phyloP scores from a whole-genome alignment of 306 rosid genomes.

The Prunus mume region DNA sequence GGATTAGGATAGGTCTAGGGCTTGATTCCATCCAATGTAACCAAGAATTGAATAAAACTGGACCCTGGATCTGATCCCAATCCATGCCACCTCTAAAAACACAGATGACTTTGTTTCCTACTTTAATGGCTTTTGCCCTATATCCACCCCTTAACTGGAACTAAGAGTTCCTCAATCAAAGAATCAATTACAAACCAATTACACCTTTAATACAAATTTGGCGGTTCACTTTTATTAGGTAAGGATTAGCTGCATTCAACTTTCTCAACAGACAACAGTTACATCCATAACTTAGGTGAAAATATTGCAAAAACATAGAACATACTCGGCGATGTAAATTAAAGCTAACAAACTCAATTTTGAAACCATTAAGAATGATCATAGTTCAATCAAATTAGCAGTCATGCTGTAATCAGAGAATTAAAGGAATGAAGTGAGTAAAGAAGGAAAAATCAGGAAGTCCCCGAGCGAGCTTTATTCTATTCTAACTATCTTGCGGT shows the following conservation, averaged over 20 bases:
- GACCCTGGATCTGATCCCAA: background rate
- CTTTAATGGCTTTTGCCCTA: background rate
- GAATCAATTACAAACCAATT: background rate
- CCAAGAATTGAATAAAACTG: background rate
- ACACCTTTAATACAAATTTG: background rate
- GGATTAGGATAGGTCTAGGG: too few relatives aligned
- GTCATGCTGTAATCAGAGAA: slow-evolving; percentile 32
- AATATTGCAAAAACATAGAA: background rate
- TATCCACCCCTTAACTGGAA: background rate
- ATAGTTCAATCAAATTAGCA: slow-evolving; percentile 25
- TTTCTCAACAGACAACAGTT: background rate
- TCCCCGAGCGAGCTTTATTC: slow-evolving; percentile 36
- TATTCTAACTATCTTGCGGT: slow-evolving; percentile 61
- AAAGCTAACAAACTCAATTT: slow-evolving; percentile 13
- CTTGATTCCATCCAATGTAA: too few relatives aligned
- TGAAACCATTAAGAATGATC: slow-evolving; percentile 13
- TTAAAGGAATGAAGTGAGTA: slow-evolving; percentile 15
- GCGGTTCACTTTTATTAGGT: background rate
- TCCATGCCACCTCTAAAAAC: background rate
- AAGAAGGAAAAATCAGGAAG: slow-evolving; percentile 13
- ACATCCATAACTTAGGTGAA: background rate
- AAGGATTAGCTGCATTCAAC: background rate
- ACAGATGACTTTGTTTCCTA: background rate
- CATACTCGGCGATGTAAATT: background rate
- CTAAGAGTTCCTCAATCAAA: background rate